A percentile compares a stretch with the other conserved stretches of the same genome.
phyloP scores from a whole-genome alignment of 352 stramenopile genomes.

The Blastocystis hominis region DNA sequence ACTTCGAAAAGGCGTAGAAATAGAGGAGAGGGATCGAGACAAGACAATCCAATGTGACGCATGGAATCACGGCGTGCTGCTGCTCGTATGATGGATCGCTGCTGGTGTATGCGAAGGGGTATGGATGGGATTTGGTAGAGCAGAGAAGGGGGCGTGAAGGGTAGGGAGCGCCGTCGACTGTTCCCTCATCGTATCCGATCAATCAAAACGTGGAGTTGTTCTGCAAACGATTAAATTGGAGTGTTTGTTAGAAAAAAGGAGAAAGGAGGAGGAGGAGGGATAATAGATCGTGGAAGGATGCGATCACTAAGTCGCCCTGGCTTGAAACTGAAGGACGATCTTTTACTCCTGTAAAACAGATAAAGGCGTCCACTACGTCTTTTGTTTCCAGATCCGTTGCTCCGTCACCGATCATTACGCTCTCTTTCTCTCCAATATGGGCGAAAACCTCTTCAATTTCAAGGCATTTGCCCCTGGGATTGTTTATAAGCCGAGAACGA shows the following conservation, averaged over 20 bases:
- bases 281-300: background rate
- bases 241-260: background rate
- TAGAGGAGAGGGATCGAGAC: background rate
- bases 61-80: constrained; percentile 18
- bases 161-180: constrained; percentile 11
- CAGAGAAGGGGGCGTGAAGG: background rate
- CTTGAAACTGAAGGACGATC: background rate
- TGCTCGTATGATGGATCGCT: constrained; percentile 36
- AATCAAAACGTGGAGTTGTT: background rate
- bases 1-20: constrained; percentile 11
- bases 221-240: background rate
- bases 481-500: background rate
- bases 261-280: background rate
- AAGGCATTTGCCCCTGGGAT: background rate
- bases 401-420: constrained; percentile 56
- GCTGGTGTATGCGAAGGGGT: constrained; percentile 44
- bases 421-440: background rate
- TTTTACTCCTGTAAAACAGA: constrained; percentile 22
- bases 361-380: constrained; percentile 29
- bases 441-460: background rate
- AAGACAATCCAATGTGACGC: background rate
- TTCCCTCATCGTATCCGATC: constrained; percentile 7
- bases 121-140: constrained; percentile 20
- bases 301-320: background rate
- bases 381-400: constrained; percentile 37